phyloP scores from a whole-genome alignment of 306 rosid species.

The Quercus rubra region DNA sequence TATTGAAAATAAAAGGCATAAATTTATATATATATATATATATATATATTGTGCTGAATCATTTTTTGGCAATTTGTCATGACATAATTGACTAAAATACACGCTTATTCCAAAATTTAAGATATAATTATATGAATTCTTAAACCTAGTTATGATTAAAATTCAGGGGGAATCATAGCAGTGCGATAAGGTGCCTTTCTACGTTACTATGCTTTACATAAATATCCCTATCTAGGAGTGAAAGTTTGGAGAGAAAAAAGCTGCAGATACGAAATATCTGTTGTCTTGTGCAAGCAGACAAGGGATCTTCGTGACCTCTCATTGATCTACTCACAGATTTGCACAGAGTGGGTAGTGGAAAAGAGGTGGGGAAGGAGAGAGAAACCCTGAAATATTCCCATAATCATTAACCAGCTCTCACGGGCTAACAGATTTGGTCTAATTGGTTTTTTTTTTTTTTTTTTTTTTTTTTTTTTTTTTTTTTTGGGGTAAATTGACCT shows the following conservation, averaged over 20 bases:
- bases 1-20: no score
- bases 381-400: neutral
- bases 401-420: neutral
- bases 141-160: neutral
- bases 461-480: no score
- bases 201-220: neutral
- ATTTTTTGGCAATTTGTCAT: no score
- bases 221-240: constrained; percentile 5
- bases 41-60: no score
- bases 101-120: neutral
- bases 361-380: neutral
- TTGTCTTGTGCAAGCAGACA: constrained; percentile 28
- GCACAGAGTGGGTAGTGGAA: neutral
- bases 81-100: neutral
- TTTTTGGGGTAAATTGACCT: no score
- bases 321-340: constrained; percentile 8
- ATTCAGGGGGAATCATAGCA: neutral
- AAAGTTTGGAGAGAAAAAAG: constrained; percentile 7
- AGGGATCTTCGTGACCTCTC: constrained; percentile 17
- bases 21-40: no score
- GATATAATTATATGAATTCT: neutral
- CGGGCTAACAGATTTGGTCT: neutral
- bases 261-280: constrained; percentile 10
- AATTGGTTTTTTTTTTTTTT: no score
- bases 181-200: neutral